phyloP scores from a whole-genome alignment of 2,329 filamentous ascomycete genomes.

The Thelonectria olida region DNA sequence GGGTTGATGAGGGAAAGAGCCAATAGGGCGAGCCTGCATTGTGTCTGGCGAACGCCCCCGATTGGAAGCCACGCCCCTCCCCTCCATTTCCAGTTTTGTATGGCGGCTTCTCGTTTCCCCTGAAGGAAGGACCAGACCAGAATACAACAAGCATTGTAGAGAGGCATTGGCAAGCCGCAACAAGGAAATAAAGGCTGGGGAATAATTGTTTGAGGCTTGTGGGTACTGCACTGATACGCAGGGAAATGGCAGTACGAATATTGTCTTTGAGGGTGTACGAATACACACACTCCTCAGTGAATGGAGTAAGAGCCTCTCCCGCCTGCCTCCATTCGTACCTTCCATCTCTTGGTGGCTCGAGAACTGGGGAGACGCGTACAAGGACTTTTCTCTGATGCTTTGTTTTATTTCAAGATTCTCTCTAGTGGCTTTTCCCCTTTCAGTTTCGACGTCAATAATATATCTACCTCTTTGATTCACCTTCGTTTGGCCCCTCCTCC shows the following conservation, averaged over 20 bases:
- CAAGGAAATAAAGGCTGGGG: background rate
- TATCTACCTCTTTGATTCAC: background rate
- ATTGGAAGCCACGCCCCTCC: background rate
- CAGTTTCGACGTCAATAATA: background rate
- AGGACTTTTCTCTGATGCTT: background rate
- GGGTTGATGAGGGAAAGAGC: background rate
- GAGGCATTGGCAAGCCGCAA: background rate
- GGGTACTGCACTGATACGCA: background rate
- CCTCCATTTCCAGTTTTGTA: background rate
- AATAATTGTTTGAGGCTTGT: background rate
- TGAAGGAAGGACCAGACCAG: background rate
- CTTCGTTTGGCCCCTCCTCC: background rate
- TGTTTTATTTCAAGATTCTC: background rate
- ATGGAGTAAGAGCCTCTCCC: background rate
- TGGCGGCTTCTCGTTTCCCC: background rate
- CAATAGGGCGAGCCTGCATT: background rate
- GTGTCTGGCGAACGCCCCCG: background rate
- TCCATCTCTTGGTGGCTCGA: background rate
- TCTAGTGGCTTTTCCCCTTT: background rate
- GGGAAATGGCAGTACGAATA: background rate
- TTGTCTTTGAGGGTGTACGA: background rate
- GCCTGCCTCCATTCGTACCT: background rate
- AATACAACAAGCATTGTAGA: background rate
- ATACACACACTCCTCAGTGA: background rate
- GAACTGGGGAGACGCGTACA: background rate